These are phyloP conservation scores for Pilatotrama ljubarskyi DNA, from an alignment of 768 basidiomycete genomes.

Conservation along the genomic window DNA sequence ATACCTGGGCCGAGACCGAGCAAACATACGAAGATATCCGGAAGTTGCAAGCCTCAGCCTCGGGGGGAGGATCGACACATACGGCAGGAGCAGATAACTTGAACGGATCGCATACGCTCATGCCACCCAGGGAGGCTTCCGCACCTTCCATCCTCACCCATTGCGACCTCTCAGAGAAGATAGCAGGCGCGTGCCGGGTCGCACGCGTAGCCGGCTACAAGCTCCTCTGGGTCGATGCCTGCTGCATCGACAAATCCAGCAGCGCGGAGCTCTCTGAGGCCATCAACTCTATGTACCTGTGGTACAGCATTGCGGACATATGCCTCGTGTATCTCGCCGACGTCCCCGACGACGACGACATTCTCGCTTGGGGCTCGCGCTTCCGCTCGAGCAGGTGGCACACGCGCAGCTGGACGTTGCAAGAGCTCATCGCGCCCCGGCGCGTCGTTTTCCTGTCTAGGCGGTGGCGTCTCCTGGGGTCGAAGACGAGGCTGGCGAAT, in stretches of 20 bases:
- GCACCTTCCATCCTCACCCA: neutral
- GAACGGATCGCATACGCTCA: too few species aligned
- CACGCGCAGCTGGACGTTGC: constrained; percentile 3
- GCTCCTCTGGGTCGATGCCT: neutral
- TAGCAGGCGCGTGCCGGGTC: neutral
- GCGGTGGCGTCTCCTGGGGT: neutral
- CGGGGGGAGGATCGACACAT: too few species aligned
- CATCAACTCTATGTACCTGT: constrained; percentile 7
- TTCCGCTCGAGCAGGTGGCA: constrained; percentile 1
- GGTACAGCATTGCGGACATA: neutral
- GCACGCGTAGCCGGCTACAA: neutral
- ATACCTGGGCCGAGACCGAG: neutral
- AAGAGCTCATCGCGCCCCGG: constrained; percentile 3
- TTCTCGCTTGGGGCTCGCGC: neutral
- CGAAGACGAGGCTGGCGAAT: neutral
- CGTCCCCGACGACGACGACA: neutral
- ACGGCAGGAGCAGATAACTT: too few species aligned
- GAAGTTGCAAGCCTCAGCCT: neutral
- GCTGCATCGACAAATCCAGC: neutral
- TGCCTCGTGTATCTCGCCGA: constrained; percentile 1
- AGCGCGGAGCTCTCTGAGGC: neutral
- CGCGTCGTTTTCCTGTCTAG: neutral
- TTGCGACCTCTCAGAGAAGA: neutral
- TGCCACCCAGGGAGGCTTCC: too few species aligned
- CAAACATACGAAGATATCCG: neutral